Base-by-base conservation (phyloP, 2,329 filamentous ascomycete species). In the Fusarium goolgardi region DNA sequence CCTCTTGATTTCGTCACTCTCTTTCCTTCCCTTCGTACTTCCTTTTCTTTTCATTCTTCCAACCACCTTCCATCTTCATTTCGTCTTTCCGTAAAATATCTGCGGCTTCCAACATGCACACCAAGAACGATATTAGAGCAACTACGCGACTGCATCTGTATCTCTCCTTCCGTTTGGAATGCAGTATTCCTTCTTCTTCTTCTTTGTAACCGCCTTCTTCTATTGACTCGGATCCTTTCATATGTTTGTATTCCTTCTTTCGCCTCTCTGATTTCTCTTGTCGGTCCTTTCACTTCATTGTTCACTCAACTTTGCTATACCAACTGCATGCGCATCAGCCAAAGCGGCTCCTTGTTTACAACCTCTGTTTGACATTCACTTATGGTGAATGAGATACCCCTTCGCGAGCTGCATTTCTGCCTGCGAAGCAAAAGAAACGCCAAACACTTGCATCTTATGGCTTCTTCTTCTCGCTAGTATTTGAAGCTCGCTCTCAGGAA, bases 61-160 rank as follows among this genome's bases (percentile, higher is more conserved):
- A 55, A 21, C 25, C 40, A 18, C 23, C 37, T 41, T 59, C 39
- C 32, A n/a, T 49, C 37, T 57, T 35, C 32, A 16, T 52, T 49
- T 20, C 25, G 55, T 55, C n/a, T 46, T 27, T 52, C 51, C 57
- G 37, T 56, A 51, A 44, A 53, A 55, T 49, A 51, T n/a, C 60
- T 50, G 54, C 54, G 63, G 44, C 55, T 67, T 59, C 55, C 64
- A 59, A 54, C 56, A 70, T 70, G 66, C 47, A 31, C 63, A 69
- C 50, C 52, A 44, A 70, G 56, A 55, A 52, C 50, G 62, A 54
- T 52, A 50, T 27, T 57, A 44, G 23, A 45, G 63, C 57, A 71
- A 67, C 63, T 46, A 62, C 59, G 57, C 54, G 39, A 57, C 65
- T 59, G 31, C 34, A 55, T 58, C 57, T 51, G 31, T 47, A 47